These are phyloP conservation scores for Ceratocystis diversiconidia DNA, from an alignment of 2,329 filamentous ascomycete species.

Conservation along the genomic window DNA sequence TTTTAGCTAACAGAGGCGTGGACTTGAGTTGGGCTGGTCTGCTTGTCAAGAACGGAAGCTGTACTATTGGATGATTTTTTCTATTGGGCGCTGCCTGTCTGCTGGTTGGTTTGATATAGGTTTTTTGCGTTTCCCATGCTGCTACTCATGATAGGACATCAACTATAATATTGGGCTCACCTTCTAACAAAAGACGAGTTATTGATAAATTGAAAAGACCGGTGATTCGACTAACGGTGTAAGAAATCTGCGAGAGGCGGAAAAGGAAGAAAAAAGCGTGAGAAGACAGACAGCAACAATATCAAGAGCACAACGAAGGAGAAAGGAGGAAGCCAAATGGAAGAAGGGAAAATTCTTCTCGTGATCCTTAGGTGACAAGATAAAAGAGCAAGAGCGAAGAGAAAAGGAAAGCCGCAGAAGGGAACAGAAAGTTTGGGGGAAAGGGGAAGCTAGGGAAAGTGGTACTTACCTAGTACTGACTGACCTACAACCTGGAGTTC, in stretches of 20 bases:
- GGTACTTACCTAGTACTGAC: neutral
- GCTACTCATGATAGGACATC: no score
- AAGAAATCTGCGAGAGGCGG: neutral
- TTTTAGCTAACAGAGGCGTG: no score
- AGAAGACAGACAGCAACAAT: neutral
- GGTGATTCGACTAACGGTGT: neutral
- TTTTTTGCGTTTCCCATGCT: no score
- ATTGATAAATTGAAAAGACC: neutral
- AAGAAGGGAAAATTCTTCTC: conserved; percentile 6
- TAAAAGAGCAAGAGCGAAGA: neutral
- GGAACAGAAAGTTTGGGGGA: conserved; percentile 9
- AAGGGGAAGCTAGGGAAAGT: neutral
- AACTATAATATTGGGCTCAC: neutral
- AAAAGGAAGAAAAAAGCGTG: neutral
- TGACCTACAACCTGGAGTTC: neutral
- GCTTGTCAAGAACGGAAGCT: neutral
- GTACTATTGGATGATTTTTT: no score
- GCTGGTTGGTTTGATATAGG: no score
- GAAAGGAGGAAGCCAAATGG: neutral
- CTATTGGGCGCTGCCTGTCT: no score
- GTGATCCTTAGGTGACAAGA: conserved; percentile 10
- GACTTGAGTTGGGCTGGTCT: neutral
- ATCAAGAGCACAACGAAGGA: neutral
- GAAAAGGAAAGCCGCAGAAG: neutral
- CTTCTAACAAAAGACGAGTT: conserved; percentile 1